Evolutionary conservation across 2,329 filamentous ascomycete species (phyloP).

Genomic region (Aspergillus flavus): DNA sequence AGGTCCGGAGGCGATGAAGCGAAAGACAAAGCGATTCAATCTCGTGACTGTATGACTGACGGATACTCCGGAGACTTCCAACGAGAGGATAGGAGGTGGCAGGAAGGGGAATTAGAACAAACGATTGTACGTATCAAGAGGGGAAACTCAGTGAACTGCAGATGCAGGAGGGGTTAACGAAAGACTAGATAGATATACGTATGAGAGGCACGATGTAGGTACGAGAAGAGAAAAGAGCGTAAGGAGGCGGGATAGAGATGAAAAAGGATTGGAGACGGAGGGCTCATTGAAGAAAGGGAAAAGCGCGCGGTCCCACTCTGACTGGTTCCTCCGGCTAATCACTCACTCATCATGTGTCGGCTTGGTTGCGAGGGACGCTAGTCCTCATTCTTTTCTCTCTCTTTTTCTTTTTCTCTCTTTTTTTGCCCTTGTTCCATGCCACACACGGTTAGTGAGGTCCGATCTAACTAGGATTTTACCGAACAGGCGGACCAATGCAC

Average conservation of each 20-base stretch:
- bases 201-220: slow-evolving; percentile 12
- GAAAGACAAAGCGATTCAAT: slow-evolving; percentile 3
- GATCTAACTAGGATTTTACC: background rate
- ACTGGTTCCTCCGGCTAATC: slow-evolving; percentile 2
- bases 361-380: background rate
- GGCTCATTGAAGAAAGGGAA: slow-evolving; percentile 9
- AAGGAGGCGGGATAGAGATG: slow-evolving; percentile 11
- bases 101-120: background rate
- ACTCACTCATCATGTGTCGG: background rate
- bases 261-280: slow-evolving; percentile 15
- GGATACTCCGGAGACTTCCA: background rate
- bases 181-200: slow-evolving; percentile 14
- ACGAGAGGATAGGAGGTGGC: slow-evolving; percentile 3
- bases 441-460: background rate
- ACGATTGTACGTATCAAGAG: slow-evolving; percentile 4
- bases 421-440: background rate
- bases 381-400: slow-evolving; percentile 1
- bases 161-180: slow-evolving; percentile 21
- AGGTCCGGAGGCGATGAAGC: slow-evolving; percentile 1
- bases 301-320: slow-evolving; percentile 6
- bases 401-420: slow-evolving; percentile 2
- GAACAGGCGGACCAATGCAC: slow-evolving; percentile 7
- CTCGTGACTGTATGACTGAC: slow-evolving; percentile 1
- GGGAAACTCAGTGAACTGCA: slow-evolving; percentile 1
- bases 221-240: slow-evolving; percentile 7